phyloP scores from a whole-genome alignment of 305 asterid genomes.

The Fraxinus greggii region DNA sequence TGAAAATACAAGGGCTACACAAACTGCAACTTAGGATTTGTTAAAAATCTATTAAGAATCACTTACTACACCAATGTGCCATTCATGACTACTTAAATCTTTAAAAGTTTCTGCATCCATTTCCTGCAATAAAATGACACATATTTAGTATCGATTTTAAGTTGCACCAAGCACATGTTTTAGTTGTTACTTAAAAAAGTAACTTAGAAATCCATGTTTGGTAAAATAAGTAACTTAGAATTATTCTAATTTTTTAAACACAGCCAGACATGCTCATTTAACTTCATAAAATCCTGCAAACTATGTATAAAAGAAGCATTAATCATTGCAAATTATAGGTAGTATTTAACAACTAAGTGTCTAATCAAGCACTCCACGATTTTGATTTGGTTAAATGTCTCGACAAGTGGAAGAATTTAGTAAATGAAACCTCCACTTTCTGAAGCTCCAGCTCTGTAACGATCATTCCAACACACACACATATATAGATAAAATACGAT shows the following conservation, averaged over 20 bases:
- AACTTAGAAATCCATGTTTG: not conserved
- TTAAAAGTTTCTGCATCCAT: conserved; percentile 80
- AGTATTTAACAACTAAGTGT: not conserved
- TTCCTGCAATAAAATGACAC: conserved; percentile 46
- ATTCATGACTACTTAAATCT: conserved; percentile 59
- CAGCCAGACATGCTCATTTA: not conserved
- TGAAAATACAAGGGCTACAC: not conserved
- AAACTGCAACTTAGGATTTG: not conserved
- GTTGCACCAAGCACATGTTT: not conserved
- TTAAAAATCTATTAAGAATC: not conserved
- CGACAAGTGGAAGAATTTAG: not conserved
- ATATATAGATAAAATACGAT: not conserved
- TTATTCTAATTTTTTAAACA: not conserved
- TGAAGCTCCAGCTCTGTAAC: not conserved
- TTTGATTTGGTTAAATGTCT: not conserved
- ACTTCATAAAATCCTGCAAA: conserved; percentile 4
- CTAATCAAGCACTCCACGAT: not conserved
- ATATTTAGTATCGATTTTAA: not conserved
- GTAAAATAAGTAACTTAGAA: not conserved
- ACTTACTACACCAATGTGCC: conserved; percentile 92
- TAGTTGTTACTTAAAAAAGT: not conserved
- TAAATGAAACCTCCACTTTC: conserved; percentile 1
- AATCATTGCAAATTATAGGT: not conserved
- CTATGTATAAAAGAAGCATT: not conserved
- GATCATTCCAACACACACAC: not conserved